Conservation (phyloP, 768 basidiomycete genomes). For the Trametes elegans region DNA sequence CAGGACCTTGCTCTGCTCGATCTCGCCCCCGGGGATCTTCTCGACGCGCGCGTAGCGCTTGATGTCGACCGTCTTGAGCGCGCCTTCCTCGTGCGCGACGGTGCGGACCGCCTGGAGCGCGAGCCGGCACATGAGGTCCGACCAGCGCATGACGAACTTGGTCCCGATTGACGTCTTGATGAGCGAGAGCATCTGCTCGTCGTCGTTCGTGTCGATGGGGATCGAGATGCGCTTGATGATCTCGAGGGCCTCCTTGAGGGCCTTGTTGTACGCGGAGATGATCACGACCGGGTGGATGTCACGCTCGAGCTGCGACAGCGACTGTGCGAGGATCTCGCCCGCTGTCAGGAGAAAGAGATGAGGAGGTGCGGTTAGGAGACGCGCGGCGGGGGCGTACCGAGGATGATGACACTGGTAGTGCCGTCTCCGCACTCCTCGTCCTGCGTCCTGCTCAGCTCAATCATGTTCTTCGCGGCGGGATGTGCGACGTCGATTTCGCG, state of each 20-base stretch:
- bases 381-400: constrained; percentile 53
- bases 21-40: constrained; percentile 96
- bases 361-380: neutral
- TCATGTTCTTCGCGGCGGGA: constrained; percentile 99
- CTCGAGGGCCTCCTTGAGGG: constrained; percentile 86
- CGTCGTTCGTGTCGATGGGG: constrained; percentile 83
- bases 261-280: constrained; percentile 97
- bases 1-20: constrained; percentile 86
- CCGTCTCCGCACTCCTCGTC: constrained; percentile 99
- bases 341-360: constrained; percentile 43
- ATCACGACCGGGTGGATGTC: constrained; percentile 99
- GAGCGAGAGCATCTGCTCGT: constrained; percentile 89
- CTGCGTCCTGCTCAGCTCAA: constrained; percentile 95
- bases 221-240: constrained; percentile 86
- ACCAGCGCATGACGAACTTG: constrained; percentile 96
- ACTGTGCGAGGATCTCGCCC: constrained; percentile 96
- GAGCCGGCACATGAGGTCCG: constrained; percentile 94
- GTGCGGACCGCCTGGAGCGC: constrained; percentile 91
- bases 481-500: constrained; percentile 99
- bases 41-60: constrained; percentile 98
- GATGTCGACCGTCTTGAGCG: constrained; percentile 90
- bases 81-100: constrained; percentile 74
- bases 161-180: constrained; percentile 99
- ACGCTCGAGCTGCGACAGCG: constrained; percentile 88
- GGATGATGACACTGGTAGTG: constrained; percentile 96